Base-by-base conservation (phyloP, 805 yeast species). In the Candida tibetensis region DNA sequence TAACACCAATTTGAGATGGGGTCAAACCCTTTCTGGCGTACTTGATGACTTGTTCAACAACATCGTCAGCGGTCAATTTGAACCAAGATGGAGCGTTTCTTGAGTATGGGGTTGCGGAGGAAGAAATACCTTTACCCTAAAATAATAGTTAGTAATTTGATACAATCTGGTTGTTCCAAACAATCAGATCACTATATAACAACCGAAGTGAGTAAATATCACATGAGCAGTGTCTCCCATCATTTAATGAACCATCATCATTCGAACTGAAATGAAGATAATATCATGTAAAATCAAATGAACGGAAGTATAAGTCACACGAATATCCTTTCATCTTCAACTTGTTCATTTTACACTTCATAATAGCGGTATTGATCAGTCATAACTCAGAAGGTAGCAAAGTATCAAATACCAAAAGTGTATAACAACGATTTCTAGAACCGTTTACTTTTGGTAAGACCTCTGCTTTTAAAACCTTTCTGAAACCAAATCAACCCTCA, bases 1-100 rank as follows among this genome's bases (percentile, higher is more conserved):
- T 76, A 69, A 93, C 99, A 87, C 99, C 99, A 55, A 93, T 93
- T 77, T 89, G 96, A 64, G 99, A 93, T 65, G 99, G 99, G 59
- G 98, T 87, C 71, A 90, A 79, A 90, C 99, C 99, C 83, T 93
- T 93, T 81, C 97, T 90, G 70, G 99, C 99, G 80, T 90, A 88
- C 85, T 93, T 93, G 90, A 84, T 74, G 79, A 91, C 82, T 79
- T 89, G 96, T 79, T 93, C 99, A 75, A 90, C 88, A 66, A 93
- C 95, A 57, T 88, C 84, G 57, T 90, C 97, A 58, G 95, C 73
- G 49, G 96, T 79, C 64, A 87, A 84, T 82, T 93, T 91, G 95
- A 90, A 91, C 99, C 99, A 93, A 72, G 96, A 78, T 72, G 98
- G 99, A 72, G 95, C 81, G 76, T 83, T 83, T 80, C 99, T 91